These are phyloP conservation scores for Globisporangium apiculatum DNA, from an alignment of 352 stramenopile genomes.

Conservation along the genomic window DNA sequence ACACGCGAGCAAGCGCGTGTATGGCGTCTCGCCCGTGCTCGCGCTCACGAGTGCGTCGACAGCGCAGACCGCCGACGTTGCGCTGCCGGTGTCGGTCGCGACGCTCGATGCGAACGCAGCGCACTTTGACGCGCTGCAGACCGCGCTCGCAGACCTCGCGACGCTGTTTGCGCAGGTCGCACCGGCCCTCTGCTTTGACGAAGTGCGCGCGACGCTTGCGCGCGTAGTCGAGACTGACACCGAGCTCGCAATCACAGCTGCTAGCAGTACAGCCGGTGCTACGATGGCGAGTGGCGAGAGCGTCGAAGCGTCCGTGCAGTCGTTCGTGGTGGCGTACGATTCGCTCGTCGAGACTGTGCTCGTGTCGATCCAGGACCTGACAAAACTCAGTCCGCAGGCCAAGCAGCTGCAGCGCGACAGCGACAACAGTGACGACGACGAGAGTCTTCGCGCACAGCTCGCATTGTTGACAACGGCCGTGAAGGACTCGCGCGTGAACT, in stretches of 20 bases:
- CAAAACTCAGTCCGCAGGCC: slow-evolving; percentile 26
- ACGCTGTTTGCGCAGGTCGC: slow-evolving; percentile 21
- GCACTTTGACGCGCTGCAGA: slow-evolving; percentile 28
- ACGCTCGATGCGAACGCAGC: slow-evolving; percentile 25
- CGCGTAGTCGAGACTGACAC: slow-evolving; percentile 25
- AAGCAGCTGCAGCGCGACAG: slow-evolving; percentile 18
- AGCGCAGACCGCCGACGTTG: not conserved
- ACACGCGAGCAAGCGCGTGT: slow-evolving; percentile 42
- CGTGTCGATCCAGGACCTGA: slow-evolving; percentile 76
- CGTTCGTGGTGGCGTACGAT: slow-evolving; percentile 55
- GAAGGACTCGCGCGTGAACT: slow-evolving; percentile 69
- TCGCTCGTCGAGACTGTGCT: slow-evolving; percentile 69
- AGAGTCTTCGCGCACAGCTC: slow-evolving; percentile 45
- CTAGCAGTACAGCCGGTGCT: not conserved
- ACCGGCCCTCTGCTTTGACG: slow-evolving; percentile 26
- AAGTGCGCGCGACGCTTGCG: slow-evolving; percentile 20
- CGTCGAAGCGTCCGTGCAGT: slow-evolving; percentile 19
- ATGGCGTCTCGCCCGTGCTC: slow-evolving; percentile 54
- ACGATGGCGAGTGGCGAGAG: slow-evolving; percentile 18
- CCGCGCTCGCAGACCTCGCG: slow-evolving; percentile 19
- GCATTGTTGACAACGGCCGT: slow-evolving; percentile 33
- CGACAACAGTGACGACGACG: slow-evolving; percentile 15
- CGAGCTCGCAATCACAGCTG: slow-evolving; percentile 15
- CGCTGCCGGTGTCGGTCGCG: slow-evolving; percentile 21
- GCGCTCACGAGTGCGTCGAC: not conserved